Conservation (phyloP, 2,329 filamentous ascomycete species). For the Colletotrichum navitas region DNA sequence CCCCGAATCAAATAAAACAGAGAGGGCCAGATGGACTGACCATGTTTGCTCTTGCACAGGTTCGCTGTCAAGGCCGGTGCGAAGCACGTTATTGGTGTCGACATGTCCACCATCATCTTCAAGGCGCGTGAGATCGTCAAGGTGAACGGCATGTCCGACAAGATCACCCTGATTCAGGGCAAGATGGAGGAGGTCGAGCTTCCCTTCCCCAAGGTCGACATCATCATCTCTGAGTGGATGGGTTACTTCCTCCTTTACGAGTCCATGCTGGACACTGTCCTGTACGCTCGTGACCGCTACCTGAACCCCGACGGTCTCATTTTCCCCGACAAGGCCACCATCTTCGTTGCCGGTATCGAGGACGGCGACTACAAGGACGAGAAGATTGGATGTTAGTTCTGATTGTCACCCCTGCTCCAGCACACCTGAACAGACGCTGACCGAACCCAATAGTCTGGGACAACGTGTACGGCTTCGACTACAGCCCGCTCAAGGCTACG, state of each 20-base stretch:
- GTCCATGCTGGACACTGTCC: constrained; percentile 97
- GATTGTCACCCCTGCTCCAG: background rate
- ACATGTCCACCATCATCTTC: constrained; percentile 99
- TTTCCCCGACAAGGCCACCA: constrained; percentile 98
- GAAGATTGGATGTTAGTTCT: constrained; percentile 95
- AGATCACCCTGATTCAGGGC: constrained; percentile 97
- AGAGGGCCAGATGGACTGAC: constrained; percentile 2
- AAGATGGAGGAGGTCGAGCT: constrained; percentile 99
- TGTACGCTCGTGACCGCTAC: constrained; percentile 96
- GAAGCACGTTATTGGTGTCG: constrained; percentile 98
- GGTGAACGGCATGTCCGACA: constrained; percentile 90
- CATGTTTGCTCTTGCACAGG: constrained; percentile 64
- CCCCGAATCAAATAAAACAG: background rate
- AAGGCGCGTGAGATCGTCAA: constrained; percentile 97
- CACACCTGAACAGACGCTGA: background rate
- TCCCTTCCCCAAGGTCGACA: constrained; percentile 95
- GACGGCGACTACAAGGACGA: constrained; percentile 99
- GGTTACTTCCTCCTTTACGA: constrained; percentile 99
- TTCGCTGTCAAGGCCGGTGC: constrained; percentile 96
- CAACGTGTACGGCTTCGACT: constrained; percentile 98
- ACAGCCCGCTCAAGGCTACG: constrained; percentile 91
- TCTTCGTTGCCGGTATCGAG: constrained; percentile 96
- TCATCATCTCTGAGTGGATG: constrained; percentile 99
- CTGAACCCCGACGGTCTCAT: constrained; percentile 89
- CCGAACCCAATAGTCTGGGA: constrained; percentile 85